A percentile compares a stretch with the other conserved stretches of the same genome.
phyloP scores from a whole-genome alignment of 768 basidiomycete species.

The Auricularia sp. region DNA sequence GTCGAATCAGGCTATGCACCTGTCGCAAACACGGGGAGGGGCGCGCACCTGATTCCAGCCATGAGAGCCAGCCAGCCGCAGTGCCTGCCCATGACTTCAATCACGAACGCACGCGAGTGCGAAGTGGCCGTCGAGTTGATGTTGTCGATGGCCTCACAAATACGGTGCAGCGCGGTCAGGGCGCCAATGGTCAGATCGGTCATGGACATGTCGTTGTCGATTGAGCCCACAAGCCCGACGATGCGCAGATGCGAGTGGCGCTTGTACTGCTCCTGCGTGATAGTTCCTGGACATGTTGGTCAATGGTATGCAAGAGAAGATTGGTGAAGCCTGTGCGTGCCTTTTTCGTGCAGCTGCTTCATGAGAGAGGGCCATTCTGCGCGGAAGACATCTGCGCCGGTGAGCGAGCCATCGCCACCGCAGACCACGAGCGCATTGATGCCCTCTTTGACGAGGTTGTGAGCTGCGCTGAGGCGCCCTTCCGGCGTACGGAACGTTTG shows the following conservation, averaged over 20 bases:
- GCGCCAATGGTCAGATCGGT: slow-evolving; percentile 97
- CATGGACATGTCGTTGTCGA: slow-evolving; percentile 98
- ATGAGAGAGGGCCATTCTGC: slow-evolving; percentile 91
- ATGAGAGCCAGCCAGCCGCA: slow-evolving; percentile 98
- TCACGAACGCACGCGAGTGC: slow-evolving; percentile 93
- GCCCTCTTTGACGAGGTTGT: slow-evolving; percentile 90
- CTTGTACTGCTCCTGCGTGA: slow-evolving; percentile 62
- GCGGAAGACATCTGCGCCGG: slow-evolving; percentile 89
- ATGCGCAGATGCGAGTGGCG: slow-evolving; percentile 80
- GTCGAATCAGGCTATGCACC: neutral
- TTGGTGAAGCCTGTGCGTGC: slow-evolving; percentile 25
- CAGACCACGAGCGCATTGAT: slow-evolving; percentile 96
- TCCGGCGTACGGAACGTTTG: slow-evolving; percentile 74
- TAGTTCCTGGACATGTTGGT: slow-evolving; percentile 38
- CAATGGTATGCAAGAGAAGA: neutral
- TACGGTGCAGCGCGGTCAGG: slow-evolving; percentile 87
- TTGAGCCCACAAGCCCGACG: slow-evolving; percentile 96
- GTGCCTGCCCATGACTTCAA: slow-evolving; percentile 99
- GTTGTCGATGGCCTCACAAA: slow-evolving; percentile 96
- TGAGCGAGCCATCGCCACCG: slow-evolving; percentile 93
- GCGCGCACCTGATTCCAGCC: slow-evolving; percentile 74
- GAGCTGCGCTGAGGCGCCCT: slow-evolving; percentile 79
- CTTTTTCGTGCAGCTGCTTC: slow-evolving; percentile 49
- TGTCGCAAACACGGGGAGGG: neutral
- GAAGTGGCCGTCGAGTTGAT: slow-evolving; percentile 95